A percentile compares a stretch with the other conserved stretches of the same genome.
These are phyloP conservation scores for Cydonia oblonga DNA, from an alignment of 331 rosid species.

Conservation along the genomic window DNA sequence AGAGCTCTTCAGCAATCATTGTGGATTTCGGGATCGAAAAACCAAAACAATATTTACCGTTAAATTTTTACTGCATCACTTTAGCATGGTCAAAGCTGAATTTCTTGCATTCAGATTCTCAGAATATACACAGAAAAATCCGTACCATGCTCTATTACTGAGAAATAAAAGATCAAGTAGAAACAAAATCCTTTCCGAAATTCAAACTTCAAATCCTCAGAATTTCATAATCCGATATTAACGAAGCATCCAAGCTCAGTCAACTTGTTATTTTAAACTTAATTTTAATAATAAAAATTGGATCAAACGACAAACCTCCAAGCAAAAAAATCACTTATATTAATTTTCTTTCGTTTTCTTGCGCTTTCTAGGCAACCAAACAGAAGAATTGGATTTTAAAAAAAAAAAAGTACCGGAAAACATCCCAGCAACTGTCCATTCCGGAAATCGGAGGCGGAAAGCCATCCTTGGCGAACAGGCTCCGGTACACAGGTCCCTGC, in stretches of 20 bases:
- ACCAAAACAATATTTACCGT: background rate
- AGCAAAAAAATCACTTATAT: background rate
- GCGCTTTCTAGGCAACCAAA: slow-evolving; percentile 1
- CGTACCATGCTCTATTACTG: background rate
- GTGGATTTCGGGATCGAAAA: background rate
- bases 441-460: slow-evolving; percentile 55
- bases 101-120: background rate
- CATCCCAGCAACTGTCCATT: slow-evolving; percentile 81
- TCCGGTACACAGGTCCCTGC: slow-evolving; percentile 79
- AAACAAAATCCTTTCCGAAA: background rate
- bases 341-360: background rate
- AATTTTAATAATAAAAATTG: background rate
- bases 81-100: background rate
- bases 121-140: background rate
- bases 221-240: background rate
- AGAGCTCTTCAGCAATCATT: background rate
- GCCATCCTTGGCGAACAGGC: slow-evolving; percentile 72
- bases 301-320: background rate
- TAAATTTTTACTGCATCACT: background rate
- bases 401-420: slow-evolving; percentile 45
- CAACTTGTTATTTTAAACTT: background rate
- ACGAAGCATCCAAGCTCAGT: background rate
- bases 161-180: background rate
- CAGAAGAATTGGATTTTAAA: background rate
- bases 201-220: background rate